Percentiles rank a stretch among this genome's conserved stretches.
Conservation (phyloP, 176 grass and related monocot species). For the Oryza glaberrima region DNA sequence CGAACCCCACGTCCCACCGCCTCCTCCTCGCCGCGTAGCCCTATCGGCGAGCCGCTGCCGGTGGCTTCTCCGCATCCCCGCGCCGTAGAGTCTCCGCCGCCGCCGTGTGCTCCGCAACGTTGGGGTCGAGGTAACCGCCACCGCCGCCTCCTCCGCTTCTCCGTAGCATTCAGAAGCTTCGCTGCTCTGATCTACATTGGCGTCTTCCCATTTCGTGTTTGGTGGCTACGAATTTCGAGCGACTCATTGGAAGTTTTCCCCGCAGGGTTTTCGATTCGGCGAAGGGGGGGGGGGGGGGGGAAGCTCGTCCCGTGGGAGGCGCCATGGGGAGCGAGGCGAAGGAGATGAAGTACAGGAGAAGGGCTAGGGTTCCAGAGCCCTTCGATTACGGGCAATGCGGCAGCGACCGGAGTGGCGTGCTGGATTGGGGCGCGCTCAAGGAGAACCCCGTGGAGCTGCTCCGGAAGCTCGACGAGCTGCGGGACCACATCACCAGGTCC, state of each 20-base stretch:
- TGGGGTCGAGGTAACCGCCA: conserved; percentile 40
- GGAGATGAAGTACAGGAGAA: conserved; percentile 64
- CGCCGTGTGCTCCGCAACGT: not conserved
- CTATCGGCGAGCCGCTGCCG: not conserved
- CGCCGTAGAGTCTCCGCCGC: not conserved
- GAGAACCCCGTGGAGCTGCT: conserved; percentile 76
- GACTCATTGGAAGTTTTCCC: not conserved
- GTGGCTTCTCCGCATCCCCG: not conserved
- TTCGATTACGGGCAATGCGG: conserved; percentile 40
- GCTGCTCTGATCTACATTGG: no score
- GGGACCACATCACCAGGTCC: conserved; percentile 74
- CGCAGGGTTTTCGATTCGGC: conserved; percentile 22
- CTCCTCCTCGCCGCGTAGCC: conserved; percentile 5
- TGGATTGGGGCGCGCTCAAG: conserved; percentile 56
- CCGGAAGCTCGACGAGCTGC: conserved; percentile 81
- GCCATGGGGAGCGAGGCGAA: conserved; percentile 52
- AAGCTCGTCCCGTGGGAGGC: not conserved
- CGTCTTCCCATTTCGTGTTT: not conserved
- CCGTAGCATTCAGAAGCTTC: not conserved
- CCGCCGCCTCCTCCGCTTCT: not conserved
- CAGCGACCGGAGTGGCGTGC: conserved; percentile 22
- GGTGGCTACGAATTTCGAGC: not conserved
- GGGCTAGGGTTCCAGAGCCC: not conserved
- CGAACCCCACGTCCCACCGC: not conserved
- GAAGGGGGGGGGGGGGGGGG: not conserved